Evolutionary conservation across 2,329 filamentous ascomycete genomes (phyloP).

Genomic region (Camptophora hylomeconis): DNA sequence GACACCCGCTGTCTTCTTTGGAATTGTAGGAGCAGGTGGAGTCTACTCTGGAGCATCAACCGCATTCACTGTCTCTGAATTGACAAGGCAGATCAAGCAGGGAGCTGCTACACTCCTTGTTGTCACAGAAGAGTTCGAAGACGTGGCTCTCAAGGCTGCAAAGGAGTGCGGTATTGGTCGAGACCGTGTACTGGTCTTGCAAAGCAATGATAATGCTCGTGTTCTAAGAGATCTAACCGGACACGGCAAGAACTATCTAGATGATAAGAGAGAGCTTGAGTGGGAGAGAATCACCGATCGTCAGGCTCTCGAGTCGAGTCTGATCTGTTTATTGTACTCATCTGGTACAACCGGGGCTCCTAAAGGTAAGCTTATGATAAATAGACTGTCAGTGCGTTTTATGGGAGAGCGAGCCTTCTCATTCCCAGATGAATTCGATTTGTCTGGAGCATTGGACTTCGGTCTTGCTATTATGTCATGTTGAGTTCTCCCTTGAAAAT

Average conservation of each 20-base stretch:
- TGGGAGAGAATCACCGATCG: conserved; percentile 44
- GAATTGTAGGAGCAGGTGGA: conserved; percentile 45
- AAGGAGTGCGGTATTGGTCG: conserved; percentile 34
- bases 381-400: too few relatives aligned
- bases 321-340: conserved; percentile 24
- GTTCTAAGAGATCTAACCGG: conserved; percentile 15
- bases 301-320: conserved; percentile 31
- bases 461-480: too few relatives aligned
- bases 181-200: conserved; percentile 39
- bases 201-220: conserved; percentile 27
- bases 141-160: conserved; percentile 36
- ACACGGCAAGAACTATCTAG: conserved; percentile 7
- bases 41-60: conserved; percentile 35
- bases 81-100: conserved; percentile 19
- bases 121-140: conserved; percentile 37
- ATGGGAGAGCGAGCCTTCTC: too few relatives aligned
- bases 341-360: conserved; percentile 22
- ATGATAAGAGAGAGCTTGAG: conserved; percentile 23
- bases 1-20: conserved; percentile 41
- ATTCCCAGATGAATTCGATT: too few relatives aligned
- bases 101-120: conserved; percentile 24
- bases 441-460: too few relatives aligned
- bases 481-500: too few relatives aligned
- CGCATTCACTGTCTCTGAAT: conserved; percentile 10
- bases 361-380: conserved; percentile 16